Base-by-base conservation (phyloP, 148 eudicot genomes). In the Diospyros kaki region DNA sequence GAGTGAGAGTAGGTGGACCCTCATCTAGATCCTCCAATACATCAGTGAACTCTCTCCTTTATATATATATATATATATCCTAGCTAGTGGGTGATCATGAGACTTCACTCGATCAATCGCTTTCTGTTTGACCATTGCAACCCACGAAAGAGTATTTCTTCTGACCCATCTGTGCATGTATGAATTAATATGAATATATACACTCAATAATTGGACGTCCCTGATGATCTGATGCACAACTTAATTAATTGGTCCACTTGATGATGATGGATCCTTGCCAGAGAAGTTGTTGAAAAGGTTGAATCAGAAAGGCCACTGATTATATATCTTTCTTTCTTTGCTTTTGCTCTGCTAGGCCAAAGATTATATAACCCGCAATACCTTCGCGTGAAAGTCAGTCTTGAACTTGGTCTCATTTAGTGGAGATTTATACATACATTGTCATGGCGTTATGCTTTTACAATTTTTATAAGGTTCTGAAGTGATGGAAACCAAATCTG, bases 321-420 rank as follows among this genome's bases (percentile, higher is more conserved):
- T 17, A 66, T 66, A 9, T 68, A 17, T 68, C 40, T 51, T 68
- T 28, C 8, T 13, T 46, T 7, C 4, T 67, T 46, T 2, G 14
- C 12, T 44, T n/a, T 44, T 3, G 48, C 51, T 68, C 9, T 43
- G 60, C 51, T 28, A 28, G 59, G 61, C 75, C 76, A 74, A 77
- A 39, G 58, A 28, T 28, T 43, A 73, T 38, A 54, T 52, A 65
- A 54, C 54, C 38, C 64, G 63, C 69, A 75, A 18, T 70, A 73
- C 76, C 75, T 76, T 73, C 85, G 76, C 79, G 85, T 82, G 85
- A 79, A 28, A 28, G 28, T 28, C 28, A 42, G 56, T 61, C 67
- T 76, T 69, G 75, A 56, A 68, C 5, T 79, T 80, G 74, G 70
- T 54, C 68, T 74, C 50, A 4, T 40, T 76, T 48, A n/a, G 68